Evolutionary conservation across 345 rosid species (phyloP).

Genomic region (Rhizophora mangle): DNA sequence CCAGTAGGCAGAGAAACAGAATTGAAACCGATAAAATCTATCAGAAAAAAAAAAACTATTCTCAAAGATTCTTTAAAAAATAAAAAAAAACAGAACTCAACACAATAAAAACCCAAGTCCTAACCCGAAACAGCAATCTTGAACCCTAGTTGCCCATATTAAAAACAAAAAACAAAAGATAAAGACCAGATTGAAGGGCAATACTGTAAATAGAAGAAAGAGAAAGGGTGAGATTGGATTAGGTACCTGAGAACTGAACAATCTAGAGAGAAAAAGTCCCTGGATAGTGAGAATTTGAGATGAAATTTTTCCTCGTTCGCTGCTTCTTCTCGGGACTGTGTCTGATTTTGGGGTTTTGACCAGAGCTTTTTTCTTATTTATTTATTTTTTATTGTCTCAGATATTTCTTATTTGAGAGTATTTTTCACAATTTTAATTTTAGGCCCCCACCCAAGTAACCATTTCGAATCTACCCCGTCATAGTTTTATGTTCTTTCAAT

Average conservation of each 20-base stretch:
- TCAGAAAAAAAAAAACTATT: no score
- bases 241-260: background rate
- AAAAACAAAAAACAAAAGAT: background rate
- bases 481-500: no score
- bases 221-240: background rate
- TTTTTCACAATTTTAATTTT: no score
- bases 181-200: background rate
- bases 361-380: background rate
- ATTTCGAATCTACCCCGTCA: no score
- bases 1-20: no score
- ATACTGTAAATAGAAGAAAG: background rate
- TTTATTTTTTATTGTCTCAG: no score
- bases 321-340: no score
- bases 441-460: no score
- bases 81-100: background rate
- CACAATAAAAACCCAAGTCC: background rate
- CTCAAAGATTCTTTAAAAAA: no score
- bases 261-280: background rate
- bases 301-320: background rate
- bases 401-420: no score
- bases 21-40: no score
- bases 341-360: conserved; percentile 15
- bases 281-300: background rate
- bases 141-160: background rate
- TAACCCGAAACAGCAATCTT: no score